These are phyloP conservation scores for Ophiobolus disseminans DNA, from an alignment of 2,329 filamentous ascomycete species.

Conservation along the genomic window DNA sequence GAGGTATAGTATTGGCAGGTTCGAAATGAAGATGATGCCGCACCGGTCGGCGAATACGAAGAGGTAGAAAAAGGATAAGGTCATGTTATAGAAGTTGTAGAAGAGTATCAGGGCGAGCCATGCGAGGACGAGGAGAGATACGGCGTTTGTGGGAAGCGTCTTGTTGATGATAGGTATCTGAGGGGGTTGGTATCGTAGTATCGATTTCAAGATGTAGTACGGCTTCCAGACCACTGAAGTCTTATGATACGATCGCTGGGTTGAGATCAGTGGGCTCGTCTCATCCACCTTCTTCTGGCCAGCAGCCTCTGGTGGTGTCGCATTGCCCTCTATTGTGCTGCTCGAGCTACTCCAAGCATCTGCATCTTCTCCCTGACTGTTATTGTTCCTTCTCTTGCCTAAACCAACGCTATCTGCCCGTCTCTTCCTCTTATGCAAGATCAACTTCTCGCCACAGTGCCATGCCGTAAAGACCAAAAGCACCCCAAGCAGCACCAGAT, in stretches of 20 bases:
- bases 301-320: slow-evolving; percentile 39
- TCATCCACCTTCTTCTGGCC: slow-evolving; percentile 34
- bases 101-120: slow-evolving; percentile 65
- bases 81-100: slow-evolving; percentile 62
- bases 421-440: slow-evolving; percentile 22
- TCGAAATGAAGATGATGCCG: slow-evolving; percentile 60
- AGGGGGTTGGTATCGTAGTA: slow-evolving; percentile 64
- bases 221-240: slow-evolving; percentile 18
- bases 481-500: slow-evolving; percentile 47
- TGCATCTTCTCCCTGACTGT: slow-evolving; percentile 8
- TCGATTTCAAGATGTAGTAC: slow-evolving; percentile 34
- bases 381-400: background rate
- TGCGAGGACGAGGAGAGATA: slow-evolving; percentile 59
- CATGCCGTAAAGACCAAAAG: slow-evolving; percentile 46
- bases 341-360: slow-evolving; percentile 49
- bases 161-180: slow-evolving; percentile 65
- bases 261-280: slow-evolving; percentile 42
- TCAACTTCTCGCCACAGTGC: slow-evolving; percentile 45
- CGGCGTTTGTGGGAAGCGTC: slow-evolving; percentile 63
- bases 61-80: slow-evolving; percentile 57
- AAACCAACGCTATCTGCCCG: background rate
- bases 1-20: slow-evolving; percentile 65
- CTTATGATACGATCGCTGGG: slow-evolving; percentile 3
- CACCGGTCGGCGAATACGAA: slow-evolving; percentile 67
- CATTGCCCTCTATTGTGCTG: slow-evolving; percentile 47